Conservation (phyloP, 306 rosid species). For the Fragaria ananassa region DNA sequence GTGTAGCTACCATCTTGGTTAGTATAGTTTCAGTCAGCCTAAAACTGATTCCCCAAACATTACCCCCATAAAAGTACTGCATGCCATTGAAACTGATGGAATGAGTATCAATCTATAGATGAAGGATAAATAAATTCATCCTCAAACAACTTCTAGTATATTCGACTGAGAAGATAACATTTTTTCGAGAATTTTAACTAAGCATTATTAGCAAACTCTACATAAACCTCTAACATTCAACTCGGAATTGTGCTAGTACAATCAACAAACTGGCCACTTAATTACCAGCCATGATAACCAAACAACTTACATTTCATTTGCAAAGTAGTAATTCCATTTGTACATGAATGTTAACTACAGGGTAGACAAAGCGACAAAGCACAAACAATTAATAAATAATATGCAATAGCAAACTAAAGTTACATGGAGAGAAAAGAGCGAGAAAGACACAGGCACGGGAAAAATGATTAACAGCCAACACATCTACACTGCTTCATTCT, state of each 20-base stretch:
- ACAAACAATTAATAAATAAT: not conserved
- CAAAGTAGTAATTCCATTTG: not conserved
- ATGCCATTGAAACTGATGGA: not conserved
- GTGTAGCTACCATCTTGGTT: not conserved
- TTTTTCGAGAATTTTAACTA: too few species aligned
- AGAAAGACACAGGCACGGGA: not conserved
- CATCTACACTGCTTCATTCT: slow-evolving; percentile 11
- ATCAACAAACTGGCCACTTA: not conserved
- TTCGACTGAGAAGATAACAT: not conserved
- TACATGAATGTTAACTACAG: not conserved
- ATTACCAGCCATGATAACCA: not conserved
- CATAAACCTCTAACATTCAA: not conserved
- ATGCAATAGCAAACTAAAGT: not conserved
- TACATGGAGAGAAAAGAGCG: not conserved
- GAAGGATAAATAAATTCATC: not conserved
- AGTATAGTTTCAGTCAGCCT: not conserved
- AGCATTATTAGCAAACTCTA: not conserved
- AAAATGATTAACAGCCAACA: not conserved
- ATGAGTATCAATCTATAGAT: too few species aligned
- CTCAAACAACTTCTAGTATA: not conserved
- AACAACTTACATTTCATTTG: slow-evolving; percentile 9
- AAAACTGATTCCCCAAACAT: not conserved
- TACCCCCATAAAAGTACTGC: not conserved
- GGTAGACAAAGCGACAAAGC: not conserved
- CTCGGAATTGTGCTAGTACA: not conserved